phyloP scores from a whole-genome alignment of 1,284 basidiomycete species.

The Cerrena zonata region DNA sequence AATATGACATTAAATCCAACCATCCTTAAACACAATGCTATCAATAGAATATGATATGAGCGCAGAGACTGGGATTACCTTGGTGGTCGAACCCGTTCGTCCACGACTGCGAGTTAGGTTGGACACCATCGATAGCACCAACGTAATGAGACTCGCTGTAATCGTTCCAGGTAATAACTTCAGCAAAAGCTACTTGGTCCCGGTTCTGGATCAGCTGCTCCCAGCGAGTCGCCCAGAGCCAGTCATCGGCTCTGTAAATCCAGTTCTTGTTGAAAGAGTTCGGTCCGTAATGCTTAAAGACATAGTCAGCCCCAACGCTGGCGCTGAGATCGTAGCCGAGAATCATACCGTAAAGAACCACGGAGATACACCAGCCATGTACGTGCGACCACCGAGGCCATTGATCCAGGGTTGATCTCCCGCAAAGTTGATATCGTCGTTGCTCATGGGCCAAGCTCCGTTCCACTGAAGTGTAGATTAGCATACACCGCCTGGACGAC shows the following conservation, averaged over 20 bases:
- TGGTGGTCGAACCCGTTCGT: conserved; percentile 58
- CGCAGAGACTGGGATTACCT: too few species aligned
- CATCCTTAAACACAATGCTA: conserved; percentile 24
- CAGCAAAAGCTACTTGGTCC: conserved; percentile 41
- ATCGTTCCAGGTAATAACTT: conserved; percentile 62
- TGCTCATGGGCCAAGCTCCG: conserved; percentile 28
- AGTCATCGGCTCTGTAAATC: conserved; percentile 54
- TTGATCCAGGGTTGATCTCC: conserved; percentile 26
- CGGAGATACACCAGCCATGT: conserved; percentile 40
- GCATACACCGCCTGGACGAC: not conserved
- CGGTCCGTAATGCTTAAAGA: conserved; percentile 33
- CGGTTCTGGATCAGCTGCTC: conserved; percentile 49
- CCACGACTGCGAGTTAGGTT: conserved; percentile 56
- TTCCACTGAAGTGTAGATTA: conserved; percentile 3
- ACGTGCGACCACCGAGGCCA: conserved; percentile 22
- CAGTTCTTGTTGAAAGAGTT: conserved; percentile 58
- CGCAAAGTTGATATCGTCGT: conserved; percentile 23
- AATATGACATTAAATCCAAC: conserved; percentile 46
- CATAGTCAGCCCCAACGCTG: too few species aligned
- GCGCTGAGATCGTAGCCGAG: not conserved
- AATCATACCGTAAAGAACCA: conserved; percentile 42
- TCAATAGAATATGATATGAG: not conserved
- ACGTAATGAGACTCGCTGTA: conserved; percentile 53
- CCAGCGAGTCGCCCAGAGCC: conserved; percentile 52
- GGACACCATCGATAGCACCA: conserved; percentile 49